Evolutionary conservation across 768 basidiomycete genomes (phyloP).

Genomic region (Mrakia frigida): DNA sequence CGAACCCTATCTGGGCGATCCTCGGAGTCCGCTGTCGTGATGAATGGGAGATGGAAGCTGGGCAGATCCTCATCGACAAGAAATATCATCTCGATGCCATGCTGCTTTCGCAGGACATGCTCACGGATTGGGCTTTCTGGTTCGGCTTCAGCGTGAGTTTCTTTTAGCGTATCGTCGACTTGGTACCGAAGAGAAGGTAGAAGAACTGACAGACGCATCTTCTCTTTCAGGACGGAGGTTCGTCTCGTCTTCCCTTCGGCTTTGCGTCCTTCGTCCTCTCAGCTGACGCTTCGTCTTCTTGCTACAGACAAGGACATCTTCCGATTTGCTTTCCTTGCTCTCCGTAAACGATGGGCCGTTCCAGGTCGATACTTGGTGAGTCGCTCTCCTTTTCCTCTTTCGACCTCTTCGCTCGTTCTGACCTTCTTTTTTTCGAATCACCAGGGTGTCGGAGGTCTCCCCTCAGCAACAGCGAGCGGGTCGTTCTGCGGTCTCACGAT

Average conservation of each 20-base stretch:
- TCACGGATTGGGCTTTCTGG: slow-evolving; percentile 36
- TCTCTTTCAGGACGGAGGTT: slow-evolving; percentile 8
- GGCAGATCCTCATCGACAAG: slow-evolving; percentile 50
- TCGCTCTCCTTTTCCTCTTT: too few species aligned
- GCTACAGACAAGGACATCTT: slow-evolving; percentile 45
- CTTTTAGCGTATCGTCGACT: neutral
- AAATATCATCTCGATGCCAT: slow-evolving; percentile 46
- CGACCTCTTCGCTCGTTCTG: too few species aligned
- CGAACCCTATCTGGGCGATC: slow-evolving; percentile 44
- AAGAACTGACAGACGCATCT: neutral
- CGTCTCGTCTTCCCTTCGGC: neutral
- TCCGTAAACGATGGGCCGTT: slow-evolving; percentile 50
- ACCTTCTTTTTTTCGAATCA: too few species aligned
- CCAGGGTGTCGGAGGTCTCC: slow-evolving; percentile 44
- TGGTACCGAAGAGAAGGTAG: neutral
- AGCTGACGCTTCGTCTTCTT: neutral
- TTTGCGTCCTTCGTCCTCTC: neutral
- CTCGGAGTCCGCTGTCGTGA: slow-evolving; percentile 38
- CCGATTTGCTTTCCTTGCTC: slow-evolving; percentile 45
- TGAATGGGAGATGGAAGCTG: slow-evolving; percentile 50
- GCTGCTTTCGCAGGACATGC: slow-evolving; percentile 40
- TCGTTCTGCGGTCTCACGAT: slow-evolving; percentile 35
- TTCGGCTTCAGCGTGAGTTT: slow-evolving; percentile 15
- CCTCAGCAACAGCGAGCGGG: slow-evolving; percentile 37
- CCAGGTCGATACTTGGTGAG: slow-evolving; percentile 46